Base-by-base conservation (phyloP, 1,139 yeast species). In the Pichia sp. region DNA sequence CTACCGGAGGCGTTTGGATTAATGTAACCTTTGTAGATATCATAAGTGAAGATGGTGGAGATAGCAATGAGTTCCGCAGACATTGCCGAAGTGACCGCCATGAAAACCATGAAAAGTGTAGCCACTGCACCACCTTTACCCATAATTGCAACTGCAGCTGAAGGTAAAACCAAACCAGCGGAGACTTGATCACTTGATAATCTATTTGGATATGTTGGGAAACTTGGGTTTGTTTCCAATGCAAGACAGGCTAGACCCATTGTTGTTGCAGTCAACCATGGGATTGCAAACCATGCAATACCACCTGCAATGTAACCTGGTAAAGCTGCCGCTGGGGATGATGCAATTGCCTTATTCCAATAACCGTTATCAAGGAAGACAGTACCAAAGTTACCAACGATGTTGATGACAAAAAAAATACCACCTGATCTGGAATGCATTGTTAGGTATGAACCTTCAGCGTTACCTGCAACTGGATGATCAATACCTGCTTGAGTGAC, bases 31-130 rank as follows among this genome's bases (percentile, higher is more conserved):
- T 66, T 66, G 57, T 62, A 70, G 30, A 69, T 53, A 48, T 70
- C 76, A 43, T 66, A 67, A 0, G 74, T 64, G 27, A 63, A 44
- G 33, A 69, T 52, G 2, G 75, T 64, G 0, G 74, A 66, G 6
- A 68, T 60, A 5, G 74, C 72, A 42, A 70, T 67, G 30, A 66
- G 50, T 45, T 70, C 74, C 19, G 72, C 68, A 4, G 73, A 64
- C 42, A 64, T 61, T 1, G 75, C 67, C 2, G 74, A 66, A 3
- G 74, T 68, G 5, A 65, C 70, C 3, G 74, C 65, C 51, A 70
- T 57, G 58, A 69, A 70, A 6, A 70, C 63, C 67, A 68, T 65
- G 28, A 67, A 50, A 33, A 69, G 46, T 24, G 66, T 60, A 50
- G 66, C 55, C 9, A 59, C 64, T 2, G 65, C 58, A 10, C 74